Percentiles rank a stretch among this genome's conserved stretches.
Conservation (phyloP, 352 stramenopile genomes). For the Phytopythium montanum region DNA sequence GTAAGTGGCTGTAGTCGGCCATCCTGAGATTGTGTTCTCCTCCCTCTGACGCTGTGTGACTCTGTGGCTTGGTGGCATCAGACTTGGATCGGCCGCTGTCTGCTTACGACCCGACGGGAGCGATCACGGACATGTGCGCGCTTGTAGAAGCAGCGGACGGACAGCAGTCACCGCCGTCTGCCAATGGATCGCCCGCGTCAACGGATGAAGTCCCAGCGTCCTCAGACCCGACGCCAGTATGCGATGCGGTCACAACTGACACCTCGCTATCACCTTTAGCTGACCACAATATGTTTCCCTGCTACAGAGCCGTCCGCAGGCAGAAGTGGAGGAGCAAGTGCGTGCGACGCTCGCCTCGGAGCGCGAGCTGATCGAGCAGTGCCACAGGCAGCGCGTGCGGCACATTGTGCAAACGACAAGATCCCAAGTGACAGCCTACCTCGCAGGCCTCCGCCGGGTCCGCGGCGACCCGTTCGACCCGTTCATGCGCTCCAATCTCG, state of each 20-base stretch:
- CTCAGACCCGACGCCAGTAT: neutral
- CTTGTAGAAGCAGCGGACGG: slow-evolving; percentile 10
- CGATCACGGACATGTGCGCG: slow-evolving; percentile 26
- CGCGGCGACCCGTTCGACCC: slow-evolving; percentile 20
- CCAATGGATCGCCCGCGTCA: neutral
- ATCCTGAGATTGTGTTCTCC: neutral
- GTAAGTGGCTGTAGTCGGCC: slow-evolving; percentile 7
- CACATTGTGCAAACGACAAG: slow-evolving; percentile 30
- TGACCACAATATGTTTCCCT: neutral
- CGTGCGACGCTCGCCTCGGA: slow-evolving; percentile 26
- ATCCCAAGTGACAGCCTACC: slow-evolving; percentile 23
- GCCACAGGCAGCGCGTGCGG: slow-evolving; percentile 34
- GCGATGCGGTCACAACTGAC: neutral
- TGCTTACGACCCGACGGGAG: slow-evolving; percentile 30
- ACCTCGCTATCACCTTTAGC: neutral
- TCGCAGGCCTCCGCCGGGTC: slow-evolving; percentile 17
- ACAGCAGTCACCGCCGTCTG: neutral
- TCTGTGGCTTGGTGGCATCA: slow-evolving; percentile 7
- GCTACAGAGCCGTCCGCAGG: slow-evolving; percentile 16
- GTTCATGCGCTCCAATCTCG: slow-evolving; percentile 26
- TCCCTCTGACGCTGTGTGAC: neutral
- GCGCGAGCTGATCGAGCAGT: slow-evolving; percentile 29
- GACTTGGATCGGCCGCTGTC: slow-evolving; percentile 33
- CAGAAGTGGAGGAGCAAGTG: slow-evolving; percentile 27
- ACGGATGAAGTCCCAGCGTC: neutral